Evolutionary conservation across 495 filamentous ascomycete genomes (phyloP), one percentile per base, ranked within the genome.

Genomic region (Trichoderma asperelloides): DNA sequence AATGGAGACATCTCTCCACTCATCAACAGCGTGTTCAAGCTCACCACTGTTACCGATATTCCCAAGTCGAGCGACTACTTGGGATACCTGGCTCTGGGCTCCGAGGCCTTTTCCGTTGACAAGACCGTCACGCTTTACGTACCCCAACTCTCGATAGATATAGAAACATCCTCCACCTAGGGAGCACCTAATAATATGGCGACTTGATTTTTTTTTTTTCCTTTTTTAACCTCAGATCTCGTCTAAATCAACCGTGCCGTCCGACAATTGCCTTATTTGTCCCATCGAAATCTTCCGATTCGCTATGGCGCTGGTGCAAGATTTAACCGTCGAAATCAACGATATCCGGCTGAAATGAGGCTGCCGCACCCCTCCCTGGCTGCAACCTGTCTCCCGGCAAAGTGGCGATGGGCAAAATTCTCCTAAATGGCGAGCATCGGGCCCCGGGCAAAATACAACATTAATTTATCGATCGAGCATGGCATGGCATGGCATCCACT

Each of bases 21-120:
- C n/a, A 71, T 80, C 66, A 72, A 68, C 27, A 67, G 73, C 40
- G 76, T 79, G 1, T 72, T 73, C 66, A 60, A 62, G 1, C 12
- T 73, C 39, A 33, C 55, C 25, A 57, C 43, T 9, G 71, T 67
- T 1, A 57, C 66, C 27, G 30, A 65, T 5, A 73, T 75, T 49
- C 78, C 78, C 5, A 49, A 67, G 2, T 67, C 45, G 1, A 25
- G 45, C 1, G 76, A 78, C 57, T 78, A 74, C 66, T 67, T 81
- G 63, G 78, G 78, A 18, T 69, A 75, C 60, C 71, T 79, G 65
- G 70, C 72, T 49, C 78, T 80, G 45, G 78, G 78, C n/a, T 71
- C 76, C 0, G 77, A 80, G 62, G 71, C 74, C 5, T 79, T 70
- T 69, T 74, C 63, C 4, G 49, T 72, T 0, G 21, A 65, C 23